Evolutionary conservation across 2,329 filamentous ascomycete species (phyloP).

Genomic region (Penicillium frequentans): DNA sequence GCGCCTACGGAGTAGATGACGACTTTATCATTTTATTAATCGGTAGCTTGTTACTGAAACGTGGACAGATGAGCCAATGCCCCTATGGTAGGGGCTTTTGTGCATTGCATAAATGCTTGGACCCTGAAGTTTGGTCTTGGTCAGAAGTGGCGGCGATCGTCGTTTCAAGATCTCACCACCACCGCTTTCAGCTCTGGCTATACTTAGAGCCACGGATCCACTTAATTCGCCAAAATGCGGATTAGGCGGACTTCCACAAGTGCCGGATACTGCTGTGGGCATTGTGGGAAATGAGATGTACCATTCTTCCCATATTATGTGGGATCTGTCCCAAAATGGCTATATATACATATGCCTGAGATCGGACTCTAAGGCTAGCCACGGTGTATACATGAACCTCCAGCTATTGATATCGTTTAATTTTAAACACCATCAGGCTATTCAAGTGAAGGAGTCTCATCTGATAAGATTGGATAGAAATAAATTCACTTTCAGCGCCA

Average conservation of each 20-base stretch:
- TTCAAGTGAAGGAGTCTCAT: neutral
- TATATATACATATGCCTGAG: neutral
- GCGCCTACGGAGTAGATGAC: too few species aligned
- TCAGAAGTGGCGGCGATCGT: conserved; percentile 11
- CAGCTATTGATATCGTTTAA: too few species aligned
- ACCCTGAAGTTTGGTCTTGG: conserved; percentile 10
- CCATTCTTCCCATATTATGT: neutral
- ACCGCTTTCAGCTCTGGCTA: conserved; percentile 15
- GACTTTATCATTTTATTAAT: too few species aligned
- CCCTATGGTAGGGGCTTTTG: neutral
- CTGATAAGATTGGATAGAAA: neutral
- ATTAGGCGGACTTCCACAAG: neutral
- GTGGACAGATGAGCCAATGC: neutral
- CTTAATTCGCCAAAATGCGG: neutral
- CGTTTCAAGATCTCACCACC: conserved; percentile 17
- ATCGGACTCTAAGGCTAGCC: neutral
- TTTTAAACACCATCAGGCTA: neutral
- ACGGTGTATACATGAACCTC: neutral
- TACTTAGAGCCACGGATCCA: conserved; percentile 8
- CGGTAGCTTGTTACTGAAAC: neutral
- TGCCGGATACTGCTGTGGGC: neutral
- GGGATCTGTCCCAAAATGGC: neutral
- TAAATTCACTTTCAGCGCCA: neutral
- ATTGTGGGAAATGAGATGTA: neutral
- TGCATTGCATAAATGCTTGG: conserved; percentile 2